These are phyloP conservation scores for Ophiocordyceps camponoti-floridani DNA, from an alignment of 2,329 filamentous ascomycete genomes.

Conservation along the genomic window DNA sequence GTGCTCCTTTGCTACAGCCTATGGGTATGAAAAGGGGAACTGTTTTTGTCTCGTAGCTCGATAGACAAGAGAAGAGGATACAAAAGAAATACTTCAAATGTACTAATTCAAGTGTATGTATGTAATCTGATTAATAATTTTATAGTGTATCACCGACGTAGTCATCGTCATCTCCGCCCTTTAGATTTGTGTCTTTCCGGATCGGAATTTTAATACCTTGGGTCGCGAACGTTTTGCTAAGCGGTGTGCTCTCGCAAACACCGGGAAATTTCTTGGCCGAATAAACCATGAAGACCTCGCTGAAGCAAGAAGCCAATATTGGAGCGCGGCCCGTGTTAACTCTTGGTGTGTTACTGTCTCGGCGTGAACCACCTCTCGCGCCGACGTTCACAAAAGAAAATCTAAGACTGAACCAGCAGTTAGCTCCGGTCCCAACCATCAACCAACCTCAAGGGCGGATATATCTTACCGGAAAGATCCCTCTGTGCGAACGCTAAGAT, in stretches of 20 bases:
- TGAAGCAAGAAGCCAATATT: conserved; percentile 72
- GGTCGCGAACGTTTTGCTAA: conserved; percentile 83
- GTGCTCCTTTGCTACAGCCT: no score
- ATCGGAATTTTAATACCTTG: conserved; percentile 98
- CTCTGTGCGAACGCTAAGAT: conserved; percentile 85
- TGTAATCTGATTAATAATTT: conserved; percentile 5
- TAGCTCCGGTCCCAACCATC: conserved; percentile 2
- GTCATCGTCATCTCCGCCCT: conserved; percentile 35
- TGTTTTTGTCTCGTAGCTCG: no score
- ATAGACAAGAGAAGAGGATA: not conserved
- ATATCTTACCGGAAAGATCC: conserved; percentile 61
- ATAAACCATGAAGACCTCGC: conserved; percentile 80
- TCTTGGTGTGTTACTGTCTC: conserved; percentile 18
- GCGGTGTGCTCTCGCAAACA: conserved; percentile 78
- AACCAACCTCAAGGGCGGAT: no score
- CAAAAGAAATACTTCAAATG: not conserved
- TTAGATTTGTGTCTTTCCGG: conserved; percentile 56
- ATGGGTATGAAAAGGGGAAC: no score
- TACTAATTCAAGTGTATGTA: not conserved
- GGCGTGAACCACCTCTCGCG: conserved; percentile 20
- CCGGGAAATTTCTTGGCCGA: conserved; percentile 97
- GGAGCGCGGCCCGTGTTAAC: conserved; percentile 63
- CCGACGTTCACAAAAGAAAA: conserved; percentile 78
- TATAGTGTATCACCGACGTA: conserved; percentile 7
- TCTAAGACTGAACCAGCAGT: conserved; percentile 26